phyloP scores from a whole-genome alignment of 1,284 basidiomycete species.

The Fomes fomentarius region DNA sequence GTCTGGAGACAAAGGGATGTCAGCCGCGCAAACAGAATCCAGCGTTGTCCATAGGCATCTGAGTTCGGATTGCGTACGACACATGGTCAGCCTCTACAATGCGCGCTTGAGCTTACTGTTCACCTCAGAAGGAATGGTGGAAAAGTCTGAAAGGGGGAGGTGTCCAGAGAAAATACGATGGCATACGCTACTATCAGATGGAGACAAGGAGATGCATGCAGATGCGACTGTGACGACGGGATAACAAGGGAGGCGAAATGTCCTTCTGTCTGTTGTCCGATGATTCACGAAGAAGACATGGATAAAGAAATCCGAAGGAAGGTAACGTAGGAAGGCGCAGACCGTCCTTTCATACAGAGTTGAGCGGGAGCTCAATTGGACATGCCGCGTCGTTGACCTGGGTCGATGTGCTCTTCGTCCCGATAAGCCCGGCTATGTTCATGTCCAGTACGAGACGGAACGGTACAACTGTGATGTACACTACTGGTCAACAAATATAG shows the following conservation, averaged over 20 bases:
- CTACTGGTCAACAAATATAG: not conserved
- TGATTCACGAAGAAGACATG: not conserved
- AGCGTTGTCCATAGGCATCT: too few species aligned
- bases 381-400: slow-evolving; percentile 69
- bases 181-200: slow-evolving; percentile 22
- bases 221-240: not conserved
- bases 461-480: slow-evolving; percentile 54
- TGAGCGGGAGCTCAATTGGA: slow-evolving; percentile 72
- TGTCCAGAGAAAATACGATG: slow-evolving; percentile 18
- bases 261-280: slow-evolving; percentile 18
- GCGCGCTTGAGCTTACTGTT: too few species aligned
- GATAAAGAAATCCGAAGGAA: slow-evolving; percentile 4
- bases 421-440: slow-evolving; percentile 71
- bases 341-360: slow-evolving; percentile 42
- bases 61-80: too few species aligned
- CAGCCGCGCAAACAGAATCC: too few species aligned
- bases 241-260: slow-evolving; percentile 13
- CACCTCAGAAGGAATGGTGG: too few species aligned
- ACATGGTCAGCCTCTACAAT: too few species aligned
- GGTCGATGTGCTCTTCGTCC: slow-evolving; percentile 54
- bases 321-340: not conserved
- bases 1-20: slow-evolving; percentile 7
- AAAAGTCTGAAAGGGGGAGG: too few species aligned
- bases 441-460: slow-evolving; percentile 72
- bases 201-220: slow-evolving; percentile 21